Evolutionary conservation across 768 basidiomycete species (phyloP).

Genomic region (Suillus americanus): DNA sequence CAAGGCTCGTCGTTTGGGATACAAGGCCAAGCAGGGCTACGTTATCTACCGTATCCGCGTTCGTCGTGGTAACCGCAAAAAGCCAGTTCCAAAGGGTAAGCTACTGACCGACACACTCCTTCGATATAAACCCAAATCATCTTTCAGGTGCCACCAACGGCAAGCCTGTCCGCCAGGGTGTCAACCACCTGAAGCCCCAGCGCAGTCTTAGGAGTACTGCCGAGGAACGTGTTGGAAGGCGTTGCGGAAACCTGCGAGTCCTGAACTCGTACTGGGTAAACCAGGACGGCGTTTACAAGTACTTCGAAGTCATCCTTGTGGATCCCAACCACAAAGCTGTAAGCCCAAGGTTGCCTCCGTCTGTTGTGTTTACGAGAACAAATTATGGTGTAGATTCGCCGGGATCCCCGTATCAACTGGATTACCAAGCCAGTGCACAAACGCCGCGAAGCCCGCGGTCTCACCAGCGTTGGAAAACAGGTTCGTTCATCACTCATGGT

Average conservation of each 20-base stretch:
- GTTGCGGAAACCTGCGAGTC: constrained; percentile 96
- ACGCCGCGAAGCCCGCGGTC: constrained; percentile 95
- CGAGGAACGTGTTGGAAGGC: constrained; percentile 95
- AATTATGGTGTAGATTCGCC: constrained; percentile 66
- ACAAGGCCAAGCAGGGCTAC: constrained; percentile 99
- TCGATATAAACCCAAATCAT: constrained; percentile 5
- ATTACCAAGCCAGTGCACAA: constrained; percentile 98
- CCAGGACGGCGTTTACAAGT: constrained; percentile 98
- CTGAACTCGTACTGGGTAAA: constrained; percentile 99
- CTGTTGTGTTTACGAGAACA: constrained; percentile 7
- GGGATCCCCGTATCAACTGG: constrained; percentile 99
- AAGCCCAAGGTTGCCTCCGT: constrained; percentile 31
- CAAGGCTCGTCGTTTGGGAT: constrained; percentile 97
- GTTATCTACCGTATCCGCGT: constrained; percentile 97
- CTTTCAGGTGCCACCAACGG: constrained; percentile 89
- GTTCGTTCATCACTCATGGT: constrained; percentile 38
- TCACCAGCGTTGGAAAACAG: constrained; percentile 95
- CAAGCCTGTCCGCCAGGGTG: constrained; percentile 99
- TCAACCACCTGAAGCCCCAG: constrained; percentile 99
- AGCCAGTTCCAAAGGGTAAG: constrained; percentile 94
- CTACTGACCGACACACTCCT: constrained; percentile 4
- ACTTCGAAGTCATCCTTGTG: constrained; percentile 98
- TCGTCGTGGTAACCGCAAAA: constrained; percentile 98
- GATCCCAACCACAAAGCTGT: constrained; percentile 95
- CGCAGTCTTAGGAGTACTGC: constrained; percentile 89